These are phyloP conservation scores for Alternaria gaisen DNA, from an alignment of 2,329 filamentous ascomycete species.

Conservation along the genomic window DNA sequence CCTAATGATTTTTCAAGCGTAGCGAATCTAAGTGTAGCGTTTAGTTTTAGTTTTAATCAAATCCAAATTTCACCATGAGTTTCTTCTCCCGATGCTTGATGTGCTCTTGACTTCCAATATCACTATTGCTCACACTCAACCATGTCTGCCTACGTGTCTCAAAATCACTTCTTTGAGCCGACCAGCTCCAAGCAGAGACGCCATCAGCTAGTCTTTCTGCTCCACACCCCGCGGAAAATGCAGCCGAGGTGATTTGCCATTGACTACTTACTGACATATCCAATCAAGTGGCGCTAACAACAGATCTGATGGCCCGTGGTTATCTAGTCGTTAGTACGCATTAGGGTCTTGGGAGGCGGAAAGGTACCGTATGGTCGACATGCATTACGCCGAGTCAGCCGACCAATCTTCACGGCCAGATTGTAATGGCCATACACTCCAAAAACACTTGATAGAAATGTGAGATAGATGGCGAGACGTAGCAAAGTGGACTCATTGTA, in stretches of 20 bases:
- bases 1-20: background rate
- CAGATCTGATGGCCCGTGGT: background rate
- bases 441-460: background rate
- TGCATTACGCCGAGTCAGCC: background rate
- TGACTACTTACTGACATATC: too few relatives aligned
- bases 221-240: too few relatives aligned
- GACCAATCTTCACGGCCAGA: background rate
- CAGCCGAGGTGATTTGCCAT: too few relatives aligned
- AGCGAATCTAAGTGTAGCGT: background rate
- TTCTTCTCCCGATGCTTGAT: background rate
- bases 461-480: background rate
- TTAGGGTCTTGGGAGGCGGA: background rate
- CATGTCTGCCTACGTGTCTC: too few relatives aligned
- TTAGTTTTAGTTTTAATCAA: background rate
- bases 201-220: background rate
- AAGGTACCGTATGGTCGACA: background rate
- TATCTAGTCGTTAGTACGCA: background rate
- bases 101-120: background rate
- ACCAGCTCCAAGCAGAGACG: background rate
- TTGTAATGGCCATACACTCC: background rate
- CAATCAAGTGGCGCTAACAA: background rate
- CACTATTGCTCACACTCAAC: background rate
- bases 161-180: background rate
- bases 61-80: background rate
- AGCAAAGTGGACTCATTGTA: background rate